Evolutionary conservation across 1,139 yeast genomes (phyloP), one percentile per base, ranked within the genome.

Genomic region (Ogataea hybrid): DNA sequence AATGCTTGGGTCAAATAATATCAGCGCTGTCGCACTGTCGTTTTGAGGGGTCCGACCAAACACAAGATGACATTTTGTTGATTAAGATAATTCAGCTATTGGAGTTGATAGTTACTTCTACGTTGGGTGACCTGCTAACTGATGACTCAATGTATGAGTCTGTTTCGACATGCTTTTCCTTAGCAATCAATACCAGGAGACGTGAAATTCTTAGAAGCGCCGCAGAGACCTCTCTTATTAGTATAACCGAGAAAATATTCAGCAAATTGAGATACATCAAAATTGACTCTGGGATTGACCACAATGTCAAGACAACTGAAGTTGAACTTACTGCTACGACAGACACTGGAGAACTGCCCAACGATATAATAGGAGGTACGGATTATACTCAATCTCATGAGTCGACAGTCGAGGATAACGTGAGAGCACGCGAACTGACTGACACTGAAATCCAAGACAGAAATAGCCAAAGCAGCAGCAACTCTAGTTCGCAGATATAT

Each of bases 21-120:
- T 76, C 86, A 14, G 84, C 97, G 0, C 73, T 94, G 45, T 87
- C 97, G 0, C 96, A 89, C 58, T 92, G 98, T 63, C 78, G 96
- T 28, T 94, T 92, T 61, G 97, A 92, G 66, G 96, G 96, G 2
- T 86, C 95, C 0, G 97, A 90, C 59, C 96, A 89, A 60, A 78
- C 84, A 32, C 84, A 90, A 31, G 98, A 94, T 64, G 98, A 94
- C 58, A 87, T 95, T 0, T 94, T 94, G 5, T 68, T 94, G 41
- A 71, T 90, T 41, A 87, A 87, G 57, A 95, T 94, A 18, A 74
- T 94, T 51, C 70, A 84, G 33, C 68, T 92, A 29, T 71, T 92
- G 61, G 94, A 88, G 54, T 67, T 71, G 31, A 73, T 90, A 25
- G 75, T 89, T 23, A 70, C 72, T 14, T 79, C 92, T n/a, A 73